Conservation (phyloP, 257 asterid species). For the Verbascum thapsus region DNA sequence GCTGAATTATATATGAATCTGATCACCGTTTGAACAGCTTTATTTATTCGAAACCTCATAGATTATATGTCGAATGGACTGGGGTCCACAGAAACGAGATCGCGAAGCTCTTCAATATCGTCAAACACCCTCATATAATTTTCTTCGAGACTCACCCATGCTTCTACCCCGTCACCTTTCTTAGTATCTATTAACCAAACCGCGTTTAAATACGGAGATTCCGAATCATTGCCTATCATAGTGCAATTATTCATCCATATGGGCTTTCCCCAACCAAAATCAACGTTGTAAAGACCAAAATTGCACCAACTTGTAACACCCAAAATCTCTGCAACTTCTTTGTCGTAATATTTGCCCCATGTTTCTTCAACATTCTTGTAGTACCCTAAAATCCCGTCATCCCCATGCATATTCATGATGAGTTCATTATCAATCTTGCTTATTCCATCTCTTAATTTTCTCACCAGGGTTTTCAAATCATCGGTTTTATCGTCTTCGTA, state of each 20-base stretch:
- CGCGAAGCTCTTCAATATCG: no score
- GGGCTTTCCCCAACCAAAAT: constrained; percentile 38
- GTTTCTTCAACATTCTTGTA: background rate
- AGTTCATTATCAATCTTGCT: constrained; percentile 20
- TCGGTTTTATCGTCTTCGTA: background rate
- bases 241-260: constrained; percentile 17
- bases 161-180: constrained; percentile 35
- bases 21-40: no score
- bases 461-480: constrained; percentile 3
- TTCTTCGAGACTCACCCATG: constrained; percentile 33
- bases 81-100: no score
- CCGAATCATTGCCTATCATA: background rate
- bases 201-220: constrained; percentile 4
- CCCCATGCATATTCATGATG: constrained; percentile 8
- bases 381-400: constrained; percentile 18
- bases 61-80: constrained; percentile 8
- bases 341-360: background rate
- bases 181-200: constrained; percentile 32
- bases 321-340: background rate
- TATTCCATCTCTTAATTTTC: constrained; percentile 15
- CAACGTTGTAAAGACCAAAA: constrained; percentile 13
- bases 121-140: background rate
- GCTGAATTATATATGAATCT: no score
- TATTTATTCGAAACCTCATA: no score
- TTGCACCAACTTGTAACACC: constrained; percentile 30